Evolutionary conservation across 179 eudicot species (phyloP).

Genomic region (Silene noctiflora): DNA sequence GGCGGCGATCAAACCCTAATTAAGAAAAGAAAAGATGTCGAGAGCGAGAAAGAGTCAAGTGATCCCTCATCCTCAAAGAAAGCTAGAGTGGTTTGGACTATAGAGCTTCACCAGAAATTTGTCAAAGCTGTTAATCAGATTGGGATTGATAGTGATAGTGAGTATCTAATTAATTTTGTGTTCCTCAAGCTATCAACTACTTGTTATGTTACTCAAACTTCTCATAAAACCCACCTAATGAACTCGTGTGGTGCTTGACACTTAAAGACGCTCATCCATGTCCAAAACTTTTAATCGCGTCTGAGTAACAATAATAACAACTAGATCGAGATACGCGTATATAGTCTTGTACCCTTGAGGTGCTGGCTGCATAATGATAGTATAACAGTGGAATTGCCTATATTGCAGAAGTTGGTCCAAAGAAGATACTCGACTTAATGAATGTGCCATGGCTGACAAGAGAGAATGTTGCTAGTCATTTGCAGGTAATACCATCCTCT

Average conservation of each 20-base stretch:
- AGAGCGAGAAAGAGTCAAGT: slow-evolving; percentile 48
- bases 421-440: slow-evolving; percentile 93
- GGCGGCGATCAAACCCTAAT: slow-evolving; percentile 49
- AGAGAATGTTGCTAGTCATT: slow-evolving; percentile 98
- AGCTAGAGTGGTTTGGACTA: slow-evolving; percentile 90
- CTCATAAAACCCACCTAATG: too few species aligned
- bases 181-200: neutral
- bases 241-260: too few species aligned
- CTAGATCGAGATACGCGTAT: neutral
- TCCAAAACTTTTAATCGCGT: neutral
- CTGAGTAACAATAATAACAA: neutral
- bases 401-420: slow-evolving; percentile 90
- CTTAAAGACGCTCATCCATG: too few species aligned
- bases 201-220: neutral
- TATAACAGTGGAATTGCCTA: slow-evolving; percentile 20
- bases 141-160: slow-evolving; percentile 93
- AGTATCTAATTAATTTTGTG: slow-evolving; percentile 29
- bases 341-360: neutral
- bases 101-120: slow-evolving; percentile 92
- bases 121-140: slow-evolving; percentile 91
- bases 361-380: neutral
- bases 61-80: slow-evolving; percentile 67
- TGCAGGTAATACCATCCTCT: slow-evolving; percentile 59
- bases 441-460: slow-evolving; percentile 90
- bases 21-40: slow-evolving; percentile 71